Evolutionary conservation across 768 basidiomycete genomes (phyloP).

Genomic region (Boletales sp.): DNA sequence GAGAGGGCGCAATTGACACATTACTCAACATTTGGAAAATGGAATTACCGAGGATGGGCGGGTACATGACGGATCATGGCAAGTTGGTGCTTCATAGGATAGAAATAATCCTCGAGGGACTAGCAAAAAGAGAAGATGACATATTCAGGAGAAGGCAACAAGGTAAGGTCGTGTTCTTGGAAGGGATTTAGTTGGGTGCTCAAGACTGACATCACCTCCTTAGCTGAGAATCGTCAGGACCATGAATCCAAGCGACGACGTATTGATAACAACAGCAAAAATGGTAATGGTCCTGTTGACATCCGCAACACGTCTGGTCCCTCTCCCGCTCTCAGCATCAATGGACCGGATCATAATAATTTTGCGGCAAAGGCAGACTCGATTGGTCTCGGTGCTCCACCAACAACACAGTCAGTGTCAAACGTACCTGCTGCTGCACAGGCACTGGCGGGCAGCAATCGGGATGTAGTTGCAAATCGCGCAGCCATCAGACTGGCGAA

Average conservation of each 20-base stretch:
- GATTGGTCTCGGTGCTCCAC: slow-evolving; percentile 66
- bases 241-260: slow-evolving; percentile 86
- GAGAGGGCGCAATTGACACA: slow-evolving; percentile 98
- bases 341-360: slow-evolving; percentile 44
- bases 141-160: slow-evolving; percentile 92
- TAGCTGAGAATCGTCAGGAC: slow-evolving; percentile 94
- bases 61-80: slow-evolving; percentile 94
- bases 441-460: slow-evolving; percentile 82
- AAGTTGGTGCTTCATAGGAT: slow-evolving; percentile 79
- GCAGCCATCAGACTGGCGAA: slow-evolving; percentile 93
- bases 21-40: slow-evolving; percentile 93
- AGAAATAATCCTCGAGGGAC: slow-evolving; percentile 92
- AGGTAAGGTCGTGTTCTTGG: slow-evolving; percentile 40
- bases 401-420: slow-evolving; percentile 54
- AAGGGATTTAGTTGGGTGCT: slow-evolving; percentile 4
- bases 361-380: slow-evolving; percentile 77
- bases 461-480: slow-evolving; percentile 86
- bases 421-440: slow-evolving; percentile 61
- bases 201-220: slow-evolving; percentile 10
- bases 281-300: slow-evolving; percentile 41
- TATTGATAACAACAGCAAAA: slow-evolving; percentile 42
- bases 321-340: slow-evolving; percentile 28
- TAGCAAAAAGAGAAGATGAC: slow-evolving; percentile 92
- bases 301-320: slow-evolving; percentile 29
- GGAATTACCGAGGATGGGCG: slow-evolving; percentile 94